Evolutionary conservation across 2,329 filamentous ascomycete species (phyloP), one percentile per base, ranked within the genome.

Genomic region (Huntiella abstrusa): DNA sequence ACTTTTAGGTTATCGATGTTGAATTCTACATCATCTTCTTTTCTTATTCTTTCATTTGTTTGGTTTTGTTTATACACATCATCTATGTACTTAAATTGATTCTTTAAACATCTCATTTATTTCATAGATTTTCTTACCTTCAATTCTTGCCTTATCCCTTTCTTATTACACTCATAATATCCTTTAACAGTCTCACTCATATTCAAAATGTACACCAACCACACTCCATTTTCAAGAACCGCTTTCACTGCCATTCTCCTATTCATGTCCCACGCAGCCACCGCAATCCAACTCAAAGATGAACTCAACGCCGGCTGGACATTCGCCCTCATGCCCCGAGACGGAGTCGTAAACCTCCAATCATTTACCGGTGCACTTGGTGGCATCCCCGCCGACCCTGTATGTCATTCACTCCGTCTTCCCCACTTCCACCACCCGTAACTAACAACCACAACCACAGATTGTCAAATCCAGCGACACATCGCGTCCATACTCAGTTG

Each of bases 401-500:
- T 50, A 50, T 16, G 48, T 47, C 34, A 15, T 12, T 8, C 7
- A 36, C 5, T n/a, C 12, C 15, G 3, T 13, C 5, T 13, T 15
- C 34, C 4, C 34, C 12, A n/a, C 34, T 36, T 36, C 12, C 34
- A 4, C 12, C 34, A 36, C 7, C 5, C 6, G 5, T 36, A 36
- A n/a, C 34, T 36, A 36, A 36, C 16, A 17, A 33, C 16, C 16
- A 40, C 34, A 28, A 8, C 22, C 10, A 7, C 46, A 64, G 60
- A 64, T 68, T 47, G 59, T 59, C 8, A 58, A 64, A 45, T 65
- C 62, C 1, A 55, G 53, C n/a, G 56, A 68, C 51, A 50, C 57
- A 3, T 51, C 60, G 13, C 55, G 63, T 36, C 66, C 64, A 2
- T 70, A 65, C 49, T 57, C 59, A 43, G 64, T 68, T 3, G 56